These are phyloP conservation scores for Lasiodiplodia sp. DNA, from an alignment of 2,329 filamentous ascomycete genomes.

Conservation along the genomic window DNA sequence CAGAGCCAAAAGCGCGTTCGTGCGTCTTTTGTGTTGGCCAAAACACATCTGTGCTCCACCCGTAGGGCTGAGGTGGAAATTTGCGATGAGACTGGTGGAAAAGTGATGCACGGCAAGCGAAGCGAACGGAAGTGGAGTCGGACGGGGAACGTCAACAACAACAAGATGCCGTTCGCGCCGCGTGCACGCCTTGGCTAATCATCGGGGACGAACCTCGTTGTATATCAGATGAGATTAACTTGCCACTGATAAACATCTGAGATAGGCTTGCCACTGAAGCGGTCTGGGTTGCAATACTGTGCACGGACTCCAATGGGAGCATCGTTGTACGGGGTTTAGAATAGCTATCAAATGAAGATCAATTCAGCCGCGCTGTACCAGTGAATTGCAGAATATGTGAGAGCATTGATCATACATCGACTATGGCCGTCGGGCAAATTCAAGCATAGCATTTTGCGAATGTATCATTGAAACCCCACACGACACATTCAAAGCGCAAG, in stretches of 20 bases:
- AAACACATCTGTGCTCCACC: slow-evolving; percentile 6
- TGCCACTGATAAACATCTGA: neutral
- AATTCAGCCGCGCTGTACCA: neutral
- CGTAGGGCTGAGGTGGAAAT: slow-evolving; percentile 13
- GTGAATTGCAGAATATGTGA: neutral
- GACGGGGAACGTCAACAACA: neutral
- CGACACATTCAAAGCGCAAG: neutral
- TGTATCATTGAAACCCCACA: neutral
- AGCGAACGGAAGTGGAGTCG: neutral
- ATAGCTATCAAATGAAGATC: neutral
- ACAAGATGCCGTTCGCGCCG: neutral
- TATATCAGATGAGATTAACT: neutral
- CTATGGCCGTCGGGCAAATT: neutral
- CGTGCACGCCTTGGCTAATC: neutral
- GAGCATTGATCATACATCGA: neutral
- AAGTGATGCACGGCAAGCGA: neutral
- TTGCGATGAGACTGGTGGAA: neutral
- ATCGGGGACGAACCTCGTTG: neutral
- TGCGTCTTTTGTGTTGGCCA: neutral
- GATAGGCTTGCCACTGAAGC: neutral
- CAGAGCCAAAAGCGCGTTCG: neutral
- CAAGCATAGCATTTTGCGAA: neutral
- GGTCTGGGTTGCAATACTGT: neutral
- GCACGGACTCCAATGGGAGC: neutral
- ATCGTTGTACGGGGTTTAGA: neutral